Percentiles rank a stretch among this genome's conserved stretches.
These are phyloP conservation scores for Arabidopsis thaliana DNA, from an alignment of 345 rosid species.

Conservation along the genomic window DNA sequence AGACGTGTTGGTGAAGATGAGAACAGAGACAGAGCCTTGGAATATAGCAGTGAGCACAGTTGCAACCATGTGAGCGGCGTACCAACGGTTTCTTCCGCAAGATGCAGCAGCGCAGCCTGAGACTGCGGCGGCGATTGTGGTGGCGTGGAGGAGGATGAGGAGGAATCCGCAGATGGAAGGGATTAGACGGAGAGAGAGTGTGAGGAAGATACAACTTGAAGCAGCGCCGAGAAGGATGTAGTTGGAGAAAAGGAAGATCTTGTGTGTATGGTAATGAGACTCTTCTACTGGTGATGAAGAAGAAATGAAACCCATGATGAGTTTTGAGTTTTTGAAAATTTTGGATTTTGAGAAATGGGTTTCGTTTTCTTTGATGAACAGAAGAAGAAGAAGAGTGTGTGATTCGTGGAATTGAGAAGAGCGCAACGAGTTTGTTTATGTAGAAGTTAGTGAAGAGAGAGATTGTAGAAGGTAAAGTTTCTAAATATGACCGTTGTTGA, in stretches of 20 bases:
- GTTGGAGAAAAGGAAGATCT: constrained; percentile 77
- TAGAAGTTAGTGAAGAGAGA: constrained; percentile 8
- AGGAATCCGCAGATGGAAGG: constrained; percentile 73
- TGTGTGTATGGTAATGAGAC: constrained; percentile 67
- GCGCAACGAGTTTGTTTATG: constrained; percentile 35
- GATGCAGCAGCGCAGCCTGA: constrained; percentile 80
- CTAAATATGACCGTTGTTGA: constrained; percentile 46
- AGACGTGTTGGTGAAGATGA: constrained; percentile 70
- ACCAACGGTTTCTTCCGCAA: constrained; percentile 64
- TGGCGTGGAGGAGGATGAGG: constrained; percentile 47
- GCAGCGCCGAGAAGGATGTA: constrained; percentile 91
- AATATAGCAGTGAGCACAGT: constrained; percentile 89
- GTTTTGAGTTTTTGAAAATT: background rate
- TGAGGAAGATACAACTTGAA: constrained; percentile 86
- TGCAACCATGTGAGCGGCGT: constrained; percentile 88
- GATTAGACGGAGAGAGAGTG: constrained; percentile 81
- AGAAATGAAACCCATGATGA: constrained; percentile 43
- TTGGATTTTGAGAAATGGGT: constrained; percentile 4
- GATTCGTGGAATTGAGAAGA: constrained; percentile 21
- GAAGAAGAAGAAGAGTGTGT: constrained; percentile 16
- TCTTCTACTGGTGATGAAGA: constrained; percentile 37
- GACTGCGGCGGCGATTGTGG: constrained; percentile 72
- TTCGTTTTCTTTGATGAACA: background rate
- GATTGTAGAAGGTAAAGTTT: constrained; percentile 24
- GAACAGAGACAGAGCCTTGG: constrained; percentile 84